Base-by-base conservation (phyloP, 768 basidiomycete genomes). In the Pilatotrama ljubarskyi region DNA sequence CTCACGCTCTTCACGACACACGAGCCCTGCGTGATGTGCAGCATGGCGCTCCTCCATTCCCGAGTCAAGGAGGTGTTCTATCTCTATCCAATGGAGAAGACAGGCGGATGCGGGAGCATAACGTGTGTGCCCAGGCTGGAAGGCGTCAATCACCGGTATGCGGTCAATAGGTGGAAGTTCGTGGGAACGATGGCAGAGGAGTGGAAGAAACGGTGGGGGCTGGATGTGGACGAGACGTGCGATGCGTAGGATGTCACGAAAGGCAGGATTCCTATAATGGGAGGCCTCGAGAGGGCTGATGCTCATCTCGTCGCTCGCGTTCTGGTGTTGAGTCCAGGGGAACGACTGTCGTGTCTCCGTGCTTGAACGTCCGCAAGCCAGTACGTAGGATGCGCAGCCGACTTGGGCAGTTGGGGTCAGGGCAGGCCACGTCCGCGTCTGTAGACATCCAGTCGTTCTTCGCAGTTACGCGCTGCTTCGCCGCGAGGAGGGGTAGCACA, bases 21-120 rank as follows among this genome's bases (percentile, higher is more conserved):
- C 74, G 97, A 99, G 67, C 97, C 97, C 0, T 99, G 97, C 66
- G 82, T 99, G 57, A 94, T 98, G 93, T 99, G 97, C 72, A 85
- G 87, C 67, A 99, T 99, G 97, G 93, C 95, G 2, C 76, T 98
- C 20, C 76, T 97, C 6, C 97, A 99, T 73, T 95, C 92, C 1
- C 84, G 97, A n/a, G 93, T 98, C 56, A 88, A 90, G 66, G 87
- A 94, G 61, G 82, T 98, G 6, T 81, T 92, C 69, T 86, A 87
- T 69, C 70, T 98, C 35, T 69, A 83, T 24, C 83, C 88, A 0
- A 91, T 91, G 85, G 74, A 79, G 0, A 75, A 80, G 52, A 95
- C 93, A 0, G 96, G 97, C 25, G 96, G 95, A 0, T 94, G 93
- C 61, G 93, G 95, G 13, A 83, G 91, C 29, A 69, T 80, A 13